Evolutionary conservation across 2,329 filamentous ascomycete genomes (phyloP).

Genomic region (Helotiales sp.): DNA sequence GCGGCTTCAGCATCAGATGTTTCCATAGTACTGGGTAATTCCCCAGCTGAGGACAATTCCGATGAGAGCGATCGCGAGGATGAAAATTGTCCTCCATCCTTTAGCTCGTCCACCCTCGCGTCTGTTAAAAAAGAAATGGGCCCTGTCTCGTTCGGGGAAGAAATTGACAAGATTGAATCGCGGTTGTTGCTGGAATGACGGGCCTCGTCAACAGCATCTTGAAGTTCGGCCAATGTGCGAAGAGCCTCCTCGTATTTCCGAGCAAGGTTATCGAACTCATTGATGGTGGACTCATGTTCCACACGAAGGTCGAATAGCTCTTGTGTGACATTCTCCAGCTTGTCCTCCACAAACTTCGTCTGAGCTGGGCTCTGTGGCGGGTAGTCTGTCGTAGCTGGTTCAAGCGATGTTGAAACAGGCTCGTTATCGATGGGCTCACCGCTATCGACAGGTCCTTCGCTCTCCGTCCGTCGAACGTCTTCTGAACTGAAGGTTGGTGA

Average conservation of each 20-base stretch:
- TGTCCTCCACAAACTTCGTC: constrained; percentile 85
- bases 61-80: constrained; percentile 92
- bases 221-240: constrained; percentile 79
- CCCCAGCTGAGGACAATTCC: constrained; percentile 87
- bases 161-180: constrained; percentile 59
- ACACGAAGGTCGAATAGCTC: constrained; percentile 89
- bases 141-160: constrained; percentile 57
- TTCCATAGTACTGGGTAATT: constrained; percentile 70
- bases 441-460: constrained; percentile 42
- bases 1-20: constrained; percentile 64
- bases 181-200: constrained; percentile 61
- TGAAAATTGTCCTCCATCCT: constrained; percentile 69
- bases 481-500: constrained; percentile 20
- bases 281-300: constrained; percentile 84
- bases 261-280: constrained; percentile 80
- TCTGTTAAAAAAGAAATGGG: constrained; percentile 87
- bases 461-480: constrained; percentile 33
- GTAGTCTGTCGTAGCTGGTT: constrained; percentile 37
- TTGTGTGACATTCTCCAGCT: constrained; percentile 87
- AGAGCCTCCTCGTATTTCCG: constrained; percentile 91
- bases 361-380: constrained; percentile 73
- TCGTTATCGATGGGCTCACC: constrained; percentile 47
- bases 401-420: constrained; percentile 40
- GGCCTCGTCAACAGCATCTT: constrained; percentile 82
- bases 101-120: constrained; percentile 71